phyloP scores from a whole-genome alignment of 768 basidiomycete species.

The Psilocybe tampanensis region DNA sequence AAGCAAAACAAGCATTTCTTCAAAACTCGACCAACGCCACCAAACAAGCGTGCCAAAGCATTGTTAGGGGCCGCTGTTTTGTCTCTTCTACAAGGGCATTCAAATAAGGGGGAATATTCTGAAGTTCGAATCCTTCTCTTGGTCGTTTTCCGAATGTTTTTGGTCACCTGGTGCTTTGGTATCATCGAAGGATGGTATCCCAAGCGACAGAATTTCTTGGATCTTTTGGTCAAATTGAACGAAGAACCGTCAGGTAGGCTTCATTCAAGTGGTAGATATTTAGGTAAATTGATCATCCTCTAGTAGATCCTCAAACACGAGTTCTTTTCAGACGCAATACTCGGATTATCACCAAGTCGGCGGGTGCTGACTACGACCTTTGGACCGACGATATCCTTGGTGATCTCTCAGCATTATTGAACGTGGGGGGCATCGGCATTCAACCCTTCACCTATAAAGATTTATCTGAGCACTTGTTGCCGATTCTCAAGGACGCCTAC shows the following conservation, averaged over 20 bases:
- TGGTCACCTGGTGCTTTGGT: constrained; percentile 19
- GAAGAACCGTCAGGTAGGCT: neutral
- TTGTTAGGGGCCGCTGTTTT: neutral
- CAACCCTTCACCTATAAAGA: neutral
- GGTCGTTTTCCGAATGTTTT: constrained; percentile 16
- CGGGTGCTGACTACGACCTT: constrained; percentile 1
- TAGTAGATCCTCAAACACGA: neutral
- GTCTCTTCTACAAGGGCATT: neutral
- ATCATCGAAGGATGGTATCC: constrained; percentile 25
- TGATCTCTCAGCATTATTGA: constrained; percentile 10
- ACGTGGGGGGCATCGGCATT: constrained; percentile 5
- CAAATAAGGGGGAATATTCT: neutral
- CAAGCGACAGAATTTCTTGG: constrained; percentile 19
- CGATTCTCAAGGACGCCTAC: constrained; percentile 17
- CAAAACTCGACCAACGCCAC: neutral
- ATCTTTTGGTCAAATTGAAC: constrained; percentile 16
- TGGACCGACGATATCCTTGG: constrained; percentile 17
- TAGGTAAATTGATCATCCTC: neutral
- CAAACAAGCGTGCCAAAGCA: neutral
- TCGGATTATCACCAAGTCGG: constrained; percentile 4
- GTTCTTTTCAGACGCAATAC: constrained; percentile 1
- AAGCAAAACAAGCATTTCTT: neutral
- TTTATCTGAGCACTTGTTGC: neutral
- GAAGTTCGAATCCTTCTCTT: neutral
- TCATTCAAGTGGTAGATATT: neutral